Conservation (phyloP, 2,329 filamentous ascomycete genomes). For the Sarocladiaceae sp. region DNA sequence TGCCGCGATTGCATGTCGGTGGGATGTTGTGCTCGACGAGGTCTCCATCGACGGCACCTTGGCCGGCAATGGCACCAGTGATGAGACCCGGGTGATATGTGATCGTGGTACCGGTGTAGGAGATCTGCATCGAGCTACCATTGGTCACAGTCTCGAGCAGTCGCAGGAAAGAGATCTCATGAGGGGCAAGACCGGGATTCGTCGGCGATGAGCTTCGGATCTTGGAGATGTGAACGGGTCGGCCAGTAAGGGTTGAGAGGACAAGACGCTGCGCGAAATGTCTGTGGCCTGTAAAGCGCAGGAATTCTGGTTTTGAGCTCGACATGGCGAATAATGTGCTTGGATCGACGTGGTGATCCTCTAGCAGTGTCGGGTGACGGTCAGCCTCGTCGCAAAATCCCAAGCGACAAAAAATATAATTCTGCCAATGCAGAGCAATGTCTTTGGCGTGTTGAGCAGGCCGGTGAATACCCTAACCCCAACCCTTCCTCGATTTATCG, state of each 20-base stretch:
- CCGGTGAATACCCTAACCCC: constrained; percentile 22
- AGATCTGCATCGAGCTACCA: constrained; percentile 91
- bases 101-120: constrained; percentile 90
- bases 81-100: constrained; percentile 91
- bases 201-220: constrained; percentile 86
- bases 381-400: constrained; percentile 4
- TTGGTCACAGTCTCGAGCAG: constrained; percentile 94
- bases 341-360: constrained; percentile 10
- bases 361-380: background rate
- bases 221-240: constrained; percentile 85
- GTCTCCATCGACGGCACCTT: constrained; percentile 66
- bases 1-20: constrained; percentile 69
- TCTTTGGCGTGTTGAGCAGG: background rate
- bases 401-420: constrained; percentile 30
- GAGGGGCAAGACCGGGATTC: constrained; percentile 80
- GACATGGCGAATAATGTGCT: constrained; percentile 29
- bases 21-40: constrained; percentile 80
- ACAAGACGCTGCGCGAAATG: constrained; percentile 80
- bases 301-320: constrained; percentile 44
- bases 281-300: constrained; percentile 81
- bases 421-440: constrained; percentile 23
- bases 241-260: constrained; percentile 85
- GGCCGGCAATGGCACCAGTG: constrained; percentile 74
- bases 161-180: constrained; percentile 93
- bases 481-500: background rate